phyloP scores from a whole-genome alignment of 106 monocot genomes.

The Acanthochlamys bracteata region DNA sequence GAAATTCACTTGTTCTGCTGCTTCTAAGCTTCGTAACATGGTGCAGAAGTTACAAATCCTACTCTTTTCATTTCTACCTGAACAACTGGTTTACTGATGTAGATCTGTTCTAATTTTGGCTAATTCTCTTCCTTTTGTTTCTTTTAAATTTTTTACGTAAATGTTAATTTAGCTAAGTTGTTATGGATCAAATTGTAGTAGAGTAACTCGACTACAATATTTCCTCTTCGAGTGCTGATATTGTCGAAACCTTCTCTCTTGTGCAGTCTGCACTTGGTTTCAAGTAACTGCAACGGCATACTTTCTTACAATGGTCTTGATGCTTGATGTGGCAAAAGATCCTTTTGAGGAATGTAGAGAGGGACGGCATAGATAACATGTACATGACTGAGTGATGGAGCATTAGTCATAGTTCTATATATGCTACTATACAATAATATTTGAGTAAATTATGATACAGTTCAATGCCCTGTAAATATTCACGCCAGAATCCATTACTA shows the following conservation, averaged over 20 bases:
- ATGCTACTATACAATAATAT: no score
- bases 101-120: no score
- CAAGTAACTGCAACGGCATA: background rate
- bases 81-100: background rate
- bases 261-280: background rate
- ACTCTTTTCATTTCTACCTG: background rate
- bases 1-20: constrained; percentile 38
- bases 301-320: background rate
- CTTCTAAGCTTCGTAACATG: constrained; percentile 23
- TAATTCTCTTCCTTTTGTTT: background rate
- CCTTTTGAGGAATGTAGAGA: no score
- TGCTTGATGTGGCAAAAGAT: no score
- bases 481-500: no score
- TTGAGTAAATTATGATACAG: no score
- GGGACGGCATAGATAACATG: no score
- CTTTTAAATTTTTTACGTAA: background rate
- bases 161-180: background rate
- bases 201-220: background rate
- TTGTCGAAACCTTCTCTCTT: background rate
- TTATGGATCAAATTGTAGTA: background rate
- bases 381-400: no score
- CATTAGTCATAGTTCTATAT: no score
- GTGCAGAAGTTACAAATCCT: constrained; percentile 6
- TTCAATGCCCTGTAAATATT: no score
- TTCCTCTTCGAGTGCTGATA: background rate